A percentile compares a stretch with the other conserved stretches of the same genome.
Conservation (phyloP, 495 filamentous ascomycete genomes). For the Extremus antarcticus region DNA sequence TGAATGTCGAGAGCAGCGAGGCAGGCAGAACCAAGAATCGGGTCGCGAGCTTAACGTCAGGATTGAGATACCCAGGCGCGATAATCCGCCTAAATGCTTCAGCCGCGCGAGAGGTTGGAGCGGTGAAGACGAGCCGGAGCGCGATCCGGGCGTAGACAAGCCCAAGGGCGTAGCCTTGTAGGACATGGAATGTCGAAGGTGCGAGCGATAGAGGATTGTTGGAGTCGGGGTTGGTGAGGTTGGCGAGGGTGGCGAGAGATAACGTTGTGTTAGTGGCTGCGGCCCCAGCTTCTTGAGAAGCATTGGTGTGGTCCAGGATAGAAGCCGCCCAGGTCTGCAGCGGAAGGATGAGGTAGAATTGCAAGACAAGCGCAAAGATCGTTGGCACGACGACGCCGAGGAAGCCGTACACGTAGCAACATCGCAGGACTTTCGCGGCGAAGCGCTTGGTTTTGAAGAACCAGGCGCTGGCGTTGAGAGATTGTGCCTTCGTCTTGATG, state of each 20-base stretch:
- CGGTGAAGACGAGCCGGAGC: conserved; percentile 56
- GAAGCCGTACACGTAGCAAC: conserved; percentile 62
- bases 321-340: conserved; percentile 66
- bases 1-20: conserved; percentile 42
- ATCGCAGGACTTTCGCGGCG: conserved; percentile 21
- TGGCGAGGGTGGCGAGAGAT: neutral
- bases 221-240: conserved; percentile 8
- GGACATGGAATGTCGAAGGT: conserved; percentile 69
- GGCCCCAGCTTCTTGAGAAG: neutral
- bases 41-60: conserved; percentile 67
- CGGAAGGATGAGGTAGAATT: conserved; percentile 83
- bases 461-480: conserved; percentile 1
- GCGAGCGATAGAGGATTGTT: conserved; percentile 18
- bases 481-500: conserved; percentile 10
- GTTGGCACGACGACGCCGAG: conserved; percentile 69
- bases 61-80: conserved; percentile 68
- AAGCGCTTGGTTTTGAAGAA: conserved; percentile 7
- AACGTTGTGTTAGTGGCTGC: neutral
- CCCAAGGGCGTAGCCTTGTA: conserved; percentile 90
- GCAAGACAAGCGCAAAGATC: conserved; percentile 68
- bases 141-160: conserved; percentile 84
- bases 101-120: conserved; percentile 55
- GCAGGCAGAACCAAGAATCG: conserved; percentile 71
- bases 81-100: conserved; percentile 64
- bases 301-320: neutral